Evolutionary conservation across 352 stramenopile species (phyloP).

Genomic region (Halophytophthora polymorphica): DNA sequence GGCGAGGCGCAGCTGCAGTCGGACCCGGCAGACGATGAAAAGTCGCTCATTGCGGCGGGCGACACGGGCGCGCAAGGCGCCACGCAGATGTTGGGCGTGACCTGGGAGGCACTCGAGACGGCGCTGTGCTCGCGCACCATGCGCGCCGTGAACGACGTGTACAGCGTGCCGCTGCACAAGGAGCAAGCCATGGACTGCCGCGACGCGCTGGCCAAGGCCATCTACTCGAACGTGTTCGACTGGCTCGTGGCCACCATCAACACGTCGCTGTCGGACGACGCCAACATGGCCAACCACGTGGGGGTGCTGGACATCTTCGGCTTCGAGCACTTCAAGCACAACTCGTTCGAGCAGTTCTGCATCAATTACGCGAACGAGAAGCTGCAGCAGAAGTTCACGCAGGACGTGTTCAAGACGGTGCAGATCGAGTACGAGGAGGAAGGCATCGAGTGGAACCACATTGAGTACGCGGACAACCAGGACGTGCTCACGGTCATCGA

Average conservation of each 20-base stretch:
- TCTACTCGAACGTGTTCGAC: slow-evolving; percentile 96
- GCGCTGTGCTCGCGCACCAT: slow-evolving; percentile 92
- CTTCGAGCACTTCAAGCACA: slow-evolving; percentile 98
- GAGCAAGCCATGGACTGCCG: slow-evolving; percentile 90
- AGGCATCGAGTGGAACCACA: slow-evolving; percentile 89
- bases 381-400: slow-evolving; percentile 91
- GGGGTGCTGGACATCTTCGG: slow-evolving; percentile 99
- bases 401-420: slow-evolving; percentile 90
- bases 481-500: slow-evolving; percentile 88
- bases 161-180: slow-evolving; percentile 69
- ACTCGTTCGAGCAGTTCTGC: slow-evolving; percentile 94
- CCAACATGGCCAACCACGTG: slow-evolving; percentile 84
- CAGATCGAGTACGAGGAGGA: slow-evolving; percentile 96
- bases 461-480: slow-evolving; percentile 90
- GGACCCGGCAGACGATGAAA: slow-evolving; percentile 72
- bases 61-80: slow-evolving; percentile 47
- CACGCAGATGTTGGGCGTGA: slow-evolving; percentile 88
- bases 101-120: slow-evolving; percentile 86
- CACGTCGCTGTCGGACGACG: slow-evolving; percentile 73
- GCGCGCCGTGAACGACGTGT: slow-evolving; percentile 62
- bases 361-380: slow-evolving; percentile 94
- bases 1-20: slow-evolving; percentile 90
- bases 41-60: slow-evolving; percentile 55
- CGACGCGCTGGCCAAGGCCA: slow-evolving; percentile 95
- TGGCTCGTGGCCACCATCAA: slow-evolving; percentile 96